Percentiles rank a stretch among this genome's conserved stretches.
These are phyloP conservation scores for Arthrobotrys conoides DNA, from an alignment of 2,329 filamentous ascomycete species.

Conservation along the genomic window DNA sequence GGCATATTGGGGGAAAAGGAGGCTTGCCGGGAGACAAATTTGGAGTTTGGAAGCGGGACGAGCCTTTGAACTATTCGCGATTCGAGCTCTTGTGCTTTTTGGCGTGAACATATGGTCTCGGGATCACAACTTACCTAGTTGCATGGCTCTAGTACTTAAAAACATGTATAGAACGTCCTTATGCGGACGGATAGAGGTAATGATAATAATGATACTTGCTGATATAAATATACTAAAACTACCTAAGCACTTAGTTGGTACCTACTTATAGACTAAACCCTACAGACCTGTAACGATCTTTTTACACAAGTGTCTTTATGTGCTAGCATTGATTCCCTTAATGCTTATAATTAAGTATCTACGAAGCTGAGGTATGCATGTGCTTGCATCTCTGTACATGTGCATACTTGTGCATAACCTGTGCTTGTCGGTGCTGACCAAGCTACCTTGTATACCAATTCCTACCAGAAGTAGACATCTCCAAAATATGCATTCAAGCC, in stretches of 20 bases:
- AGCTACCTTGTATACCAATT: no score
- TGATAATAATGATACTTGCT: constrained; percentile 54
- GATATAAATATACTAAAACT: background rate
- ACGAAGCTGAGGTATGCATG: no score
- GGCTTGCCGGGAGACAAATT: background rate
- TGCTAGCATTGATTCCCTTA: background rate
- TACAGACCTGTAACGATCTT: background rate
- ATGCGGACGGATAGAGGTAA: constrained; percentile 60
- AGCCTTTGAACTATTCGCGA: constrained; percentile 3
- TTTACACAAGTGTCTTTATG: background rate
- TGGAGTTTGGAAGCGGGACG: constrained; percentile 16
- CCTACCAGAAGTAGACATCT: no score
- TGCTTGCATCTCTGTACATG: no score
- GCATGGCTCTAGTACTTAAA: constrained; percentile 20
- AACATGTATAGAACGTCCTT: constrained; percentile 39
- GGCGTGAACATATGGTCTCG: background rate
- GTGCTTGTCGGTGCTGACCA: no score
- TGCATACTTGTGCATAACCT: no score
- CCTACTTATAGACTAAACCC: no score
- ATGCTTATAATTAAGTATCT: background rate
- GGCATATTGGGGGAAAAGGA: background rate
- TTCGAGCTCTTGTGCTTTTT: background rate
- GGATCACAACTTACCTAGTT: background rate
- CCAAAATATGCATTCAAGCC: no score
- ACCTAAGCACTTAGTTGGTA: no score